Evolutionary conservation across 257 asterid genomes (phyloP).

Genomic region (Anisodus tanguticus): DNA sequence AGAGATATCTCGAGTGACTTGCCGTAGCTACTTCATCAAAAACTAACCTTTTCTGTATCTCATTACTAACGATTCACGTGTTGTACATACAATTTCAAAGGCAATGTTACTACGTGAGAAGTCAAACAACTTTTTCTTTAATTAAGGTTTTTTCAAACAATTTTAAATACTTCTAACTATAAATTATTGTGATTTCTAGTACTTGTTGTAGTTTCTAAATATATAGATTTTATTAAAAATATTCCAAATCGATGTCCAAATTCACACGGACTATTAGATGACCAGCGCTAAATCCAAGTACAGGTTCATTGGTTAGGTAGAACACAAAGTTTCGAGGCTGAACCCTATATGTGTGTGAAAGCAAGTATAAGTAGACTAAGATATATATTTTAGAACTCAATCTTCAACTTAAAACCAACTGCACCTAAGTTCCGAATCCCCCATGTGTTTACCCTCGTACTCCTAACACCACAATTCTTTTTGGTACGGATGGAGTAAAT

Average conservation of each 20-base stretch:
- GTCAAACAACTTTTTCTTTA: neutral
- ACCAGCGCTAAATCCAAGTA: neutral
- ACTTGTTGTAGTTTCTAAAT: neutral
- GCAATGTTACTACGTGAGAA: neutral
- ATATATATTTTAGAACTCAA: neutral
- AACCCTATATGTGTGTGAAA: neutral
- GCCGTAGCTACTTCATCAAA: slow-evolving; percentile 10
- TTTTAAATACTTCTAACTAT: neutral
- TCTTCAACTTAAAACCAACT: neutral
- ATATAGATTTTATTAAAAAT: neutral
- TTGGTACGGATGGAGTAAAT: slow-evolving; percentile 5
- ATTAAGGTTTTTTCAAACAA: neutral
- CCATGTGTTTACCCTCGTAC: neutral
- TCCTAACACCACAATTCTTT: neutral
- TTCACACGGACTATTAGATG: neutral
- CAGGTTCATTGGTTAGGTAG: too few species aligned
- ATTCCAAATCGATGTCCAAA: neutral
- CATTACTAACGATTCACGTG: neutral
- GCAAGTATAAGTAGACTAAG: neutral
- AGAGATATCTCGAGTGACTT: neutral
- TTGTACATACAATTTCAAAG: neutral
- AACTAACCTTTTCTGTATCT: neutral
- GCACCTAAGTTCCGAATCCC: neutral
- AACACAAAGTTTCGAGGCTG: neutral
- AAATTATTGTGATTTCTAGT: neutral